Percentiles rank a stretch among this genome's conserved stretches.
Evolutionary conservation across 2,329 filamentous ascomycete species (phyloP).

Genomic region (Beauveria rudraprayagi): DNA sequence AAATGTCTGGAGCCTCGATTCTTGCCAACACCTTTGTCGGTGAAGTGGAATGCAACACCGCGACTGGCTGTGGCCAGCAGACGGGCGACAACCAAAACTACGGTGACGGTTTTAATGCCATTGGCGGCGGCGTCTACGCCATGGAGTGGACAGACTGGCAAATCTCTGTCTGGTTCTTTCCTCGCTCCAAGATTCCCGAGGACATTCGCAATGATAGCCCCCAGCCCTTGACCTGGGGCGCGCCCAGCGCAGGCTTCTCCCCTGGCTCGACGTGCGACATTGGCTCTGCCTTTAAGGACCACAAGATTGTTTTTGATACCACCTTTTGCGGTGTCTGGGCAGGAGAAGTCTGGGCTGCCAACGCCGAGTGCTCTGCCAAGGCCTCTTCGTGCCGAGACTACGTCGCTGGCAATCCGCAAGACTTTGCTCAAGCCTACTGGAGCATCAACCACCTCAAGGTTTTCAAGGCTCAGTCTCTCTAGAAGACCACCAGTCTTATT

Average conservation of each 20-base stretch:
- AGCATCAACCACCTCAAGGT: constrained; percentile 63
- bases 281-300: constrained; percentile 56
- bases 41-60: constrained; percentile 48
- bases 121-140: constrained; percentile 62
- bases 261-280: constrained; percentile 64
- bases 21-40: constrained; percentile 38
- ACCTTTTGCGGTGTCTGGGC: constrained; percentile 89
- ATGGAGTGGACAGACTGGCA: constrained; percentile 65
- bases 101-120: constrained; percentile 63
- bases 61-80: constrained; percentile 51
- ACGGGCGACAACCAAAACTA: constrained; percentile 47
- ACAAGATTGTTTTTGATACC: constrained; percentile 74
- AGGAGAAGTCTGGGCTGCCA: constrained; percentile 55
- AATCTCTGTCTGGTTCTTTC: constrained; percentile 80
- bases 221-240: constrained; percentile 60
- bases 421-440: constrained; percentile 71
- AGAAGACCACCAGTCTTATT: not conserved
- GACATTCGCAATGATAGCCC: constrained; percentile 55
- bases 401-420: constrained; percentile 61
- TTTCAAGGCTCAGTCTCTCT: constrained; percentile 28
- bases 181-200: constrained; percentile 52
- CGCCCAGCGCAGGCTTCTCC: constrained; percentile 59
- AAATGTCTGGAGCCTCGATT: constrained; percentile 41
- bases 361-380: constrained; percentile 49
- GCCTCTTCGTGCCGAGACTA: constrained; percentile 62